These are phyloP conservation scores for Castanea crenata DNA, from an alignment of 306 rosid genomes.

Conservation along the genomic window DNA sequence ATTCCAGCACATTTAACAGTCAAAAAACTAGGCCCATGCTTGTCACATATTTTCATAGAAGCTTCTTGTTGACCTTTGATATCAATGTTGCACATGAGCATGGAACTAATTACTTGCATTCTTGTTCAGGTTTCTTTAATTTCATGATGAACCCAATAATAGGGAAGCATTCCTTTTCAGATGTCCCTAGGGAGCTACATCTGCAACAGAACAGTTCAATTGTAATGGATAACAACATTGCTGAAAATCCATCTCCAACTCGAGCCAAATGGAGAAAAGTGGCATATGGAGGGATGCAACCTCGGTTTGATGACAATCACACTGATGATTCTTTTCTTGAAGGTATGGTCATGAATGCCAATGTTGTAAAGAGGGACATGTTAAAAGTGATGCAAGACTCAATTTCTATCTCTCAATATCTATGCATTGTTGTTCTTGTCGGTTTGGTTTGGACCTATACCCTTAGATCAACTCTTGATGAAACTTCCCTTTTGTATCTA, in stretches of 20 bases:
- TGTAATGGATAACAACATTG: slow-evolving; percentile 36
- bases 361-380: slow-evolving; percentile 75
- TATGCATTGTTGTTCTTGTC: slow-evolving; percentile 77
- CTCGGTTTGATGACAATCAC: too few species aligned
- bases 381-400: slow-evolving; percentile 82
- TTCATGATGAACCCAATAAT: background rate
- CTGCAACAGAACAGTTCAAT: slow-evolving; percentile 11
- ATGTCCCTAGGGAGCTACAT: background rate
- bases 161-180: background rate
- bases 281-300: slow-evolving; percentile 92
- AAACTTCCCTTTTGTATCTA: slow-evolving; percentile 61
- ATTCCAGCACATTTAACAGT: too few species aligned
- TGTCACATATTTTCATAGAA: background rate
- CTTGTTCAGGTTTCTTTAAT: background rate
- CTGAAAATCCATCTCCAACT: slow-evolving; percentile 32
- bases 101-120: background rate
- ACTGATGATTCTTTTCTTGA: slow-evolving; percentile 83
- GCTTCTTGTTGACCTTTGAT: background rate
- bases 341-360: slow-evolving; percentile 91
- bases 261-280: slow-evolving; percentile 79
- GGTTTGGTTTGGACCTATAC: slow-evolving; percentile 83
- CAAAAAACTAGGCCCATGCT: too few species aligned
- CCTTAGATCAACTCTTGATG: slow-evolving; percentile 57
- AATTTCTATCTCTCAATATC: slow-evolving; percentile 79
- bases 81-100: background rate